Evolutionary conservation across 2,329 filamentous ascomycete species (phyloP).

Genomic region (Parastagonospora avenae): DNA sequence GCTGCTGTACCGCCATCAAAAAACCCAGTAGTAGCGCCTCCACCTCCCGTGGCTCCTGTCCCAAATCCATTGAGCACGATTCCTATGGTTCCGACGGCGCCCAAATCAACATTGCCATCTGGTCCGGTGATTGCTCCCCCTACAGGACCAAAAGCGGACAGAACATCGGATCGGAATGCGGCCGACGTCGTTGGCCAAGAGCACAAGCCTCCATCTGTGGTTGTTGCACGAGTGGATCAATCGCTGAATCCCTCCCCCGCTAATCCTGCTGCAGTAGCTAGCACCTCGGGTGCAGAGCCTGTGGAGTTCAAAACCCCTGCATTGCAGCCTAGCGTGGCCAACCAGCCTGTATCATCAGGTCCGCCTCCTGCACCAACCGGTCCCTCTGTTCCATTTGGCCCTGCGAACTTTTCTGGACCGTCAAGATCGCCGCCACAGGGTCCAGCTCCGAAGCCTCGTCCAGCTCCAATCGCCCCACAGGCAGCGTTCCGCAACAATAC

Average conservation of each 20-base stretch:
- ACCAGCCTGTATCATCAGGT: constrained; percentile 9
- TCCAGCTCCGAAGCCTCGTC: constrained; percentile 31
- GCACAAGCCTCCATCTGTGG: constrained; percentile 16
- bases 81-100: constrained; percentile 23
- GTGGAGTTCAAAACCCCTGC: constrained; percentile 11
- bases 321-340: constrained; percentile 4
- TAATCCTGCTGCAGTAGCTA: constrained; percentile 10
- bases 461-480: constrained; percentile 42
- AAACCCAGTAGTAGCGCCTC: constrained; percentile 23
- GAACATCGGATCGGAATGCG: constrained; percentile 33
- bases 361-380: constrained; percentile 5
- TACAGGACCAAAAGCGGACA: constrained; percentile 49
- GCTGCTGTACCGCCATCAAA: constrained; percentile 34
- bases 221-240: constrained; percentile 25
- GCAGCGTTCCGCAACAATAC: constrained; percentile 36
- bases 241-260: constrained; percentile 20
- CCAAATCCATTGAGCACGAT: constrained; percentile 13
- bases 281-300: neutral
- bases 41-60: constrained; percentile 26
- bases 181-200: constrained; percentile 25
- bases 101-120: constrained; percentile 46
- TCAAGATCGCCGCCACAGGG: constrained; percentile 39
- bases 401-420: constrained; percentile 6
- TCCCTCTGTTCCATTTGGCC: constrained; percentile 9
- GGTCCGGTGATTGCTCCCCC: constrained; percentile 44